Evolutionary conservation across 768 basidiomycete genomes (phyloP).

Genomic region (Cyclocybe aegerita): DNA sequence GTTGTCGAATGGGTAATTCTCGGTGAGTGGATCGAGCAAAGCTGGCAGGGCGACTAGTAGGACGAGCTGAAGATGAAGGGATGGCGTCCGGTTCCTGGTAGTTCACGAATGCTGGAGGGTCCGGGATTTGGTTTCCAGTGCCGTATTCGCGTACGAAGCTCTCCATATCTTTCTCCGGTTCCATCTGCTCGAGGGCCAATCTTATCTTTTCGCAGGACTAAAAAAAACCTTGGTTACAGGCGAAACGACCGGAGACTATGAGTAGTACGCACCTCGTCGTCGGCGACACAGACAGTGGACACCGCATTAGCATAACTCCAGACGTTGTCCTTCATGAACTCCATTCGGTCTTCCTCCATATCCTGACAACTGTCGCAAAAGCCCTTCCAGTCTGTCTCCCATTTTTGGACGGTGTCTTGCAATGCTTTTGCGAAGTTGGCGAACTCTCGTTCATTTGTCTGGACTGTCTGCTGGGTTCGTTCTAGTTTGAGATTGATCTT

Average conservation of each 20-base stretch:
- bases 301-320: conserved; percentile 97
- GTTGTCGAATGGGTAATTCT: conserved; percentile 30
- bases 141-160: conserved; percentile 87
- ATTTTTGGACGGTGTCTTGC: conserved; percentile 75
- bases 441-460: conserved; percentile 90
- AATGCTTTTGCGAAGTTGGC: conserved; percentile 81
- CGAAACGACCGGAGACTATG: not conserved
- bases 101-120: conserved; percentile 85
- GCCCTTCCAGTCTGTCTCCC: conserved; percentile 92
- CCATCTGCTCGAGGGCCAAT: conserved; percentile 83
- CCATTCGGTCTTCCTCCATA: conserved; percentile 91
- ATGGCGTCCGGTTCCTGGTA: conserved; percentile 68
- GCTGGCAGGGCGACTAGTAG: conserved; percentile 55
- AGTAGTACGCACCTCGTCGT: conserved; percentile 76
- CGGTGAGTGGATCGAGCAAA: conserved; percentile 49
- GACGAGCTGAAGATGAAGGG: conserved; percentile 55
- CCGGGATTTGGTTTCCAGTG: conserved; percentile 85
- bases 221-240: conserved; percentile 3
- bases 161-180: conserved; percentile 85
- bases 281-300: conserved; percentile 92
- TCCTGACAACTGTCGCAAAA: conserved; percentile 97
- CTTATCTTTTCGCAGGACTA: conserved; percentile 93
- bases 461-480: conserved; percentile 87
- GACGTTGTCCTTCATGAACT: conserved; percentile 92
- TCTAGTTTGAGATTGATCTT: conserved; percentile 87